Percentiles rank a stretch among this genome's conserved stretches.
Evolutionary conservation across 2,329 filamentous ascomycete species (phyloP).

Genomic region (Fusarium virguliforme): DNA sequence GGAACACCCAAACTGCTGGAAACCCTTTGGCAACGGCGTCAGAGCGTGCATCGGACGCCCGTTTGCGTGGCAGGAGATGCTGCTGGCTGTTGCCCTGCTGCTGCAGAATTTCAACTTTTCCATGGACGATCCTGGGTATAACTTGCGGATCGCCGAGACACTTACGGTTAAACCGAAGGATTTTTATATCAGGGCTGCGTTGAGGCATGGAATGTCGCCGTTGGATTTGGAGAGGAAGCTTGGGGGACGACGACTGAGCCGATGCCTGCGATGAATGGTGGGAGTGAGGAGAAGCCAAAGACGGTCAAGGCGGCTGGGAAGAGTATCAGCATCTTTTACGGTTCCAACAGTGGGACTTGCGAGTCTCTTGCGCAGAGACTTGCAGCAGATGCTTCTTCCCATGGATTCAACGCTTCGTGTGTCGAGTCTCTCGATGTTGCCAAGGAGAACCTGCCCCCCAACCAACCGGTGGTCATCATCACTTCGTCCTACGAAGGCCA

Average conservation of each 20-base stretch:
- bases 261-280: conserved; percentile 15
- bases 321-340: conserved; percentile 75
- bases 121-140: conserved; percentile 71
- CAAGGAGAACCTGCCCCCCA: conserved; percentile 69
- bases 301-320: conserved; percentile 29
- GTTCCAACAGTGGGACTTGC: conserved; percentile 79
- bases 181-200: conserved; percentile 71
- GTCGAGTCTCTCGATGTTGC: conserved; percentile 71
- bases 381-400: conserved; percentile 67
- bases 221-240: conserved; percentile 58
- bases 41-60: conserved; percentile 68
- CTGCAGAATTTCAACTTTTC: conserved; percentile 79
- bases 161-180: conserved; percentile 74
- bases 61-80: conserved; percentile 70
- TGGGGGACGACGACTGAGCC: conserved; percentile 35
- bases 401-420: conserved; percentile 67
- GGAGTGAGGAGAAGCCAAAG: background rate
- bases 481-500: conserved; percentile 80
- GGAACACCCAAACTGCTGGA: conserved; percentile 58
- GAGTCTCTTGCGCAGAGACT: conserved; percentile 75
- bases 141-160: conserved; percentile 67
- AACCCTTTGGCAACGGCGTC: conserved; percentile 70
- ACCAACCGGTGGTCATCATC: conserved; percentile 74
- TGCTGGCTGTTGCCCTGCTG: conserved; percentile 67
- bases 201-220: conserved; percentile 62